Evolutionary conservation across 805 yeast genomes (phyloP), one percentile per base, ranked within the genome.

Genomic region (Monosporozyma siamensis): DNA sequence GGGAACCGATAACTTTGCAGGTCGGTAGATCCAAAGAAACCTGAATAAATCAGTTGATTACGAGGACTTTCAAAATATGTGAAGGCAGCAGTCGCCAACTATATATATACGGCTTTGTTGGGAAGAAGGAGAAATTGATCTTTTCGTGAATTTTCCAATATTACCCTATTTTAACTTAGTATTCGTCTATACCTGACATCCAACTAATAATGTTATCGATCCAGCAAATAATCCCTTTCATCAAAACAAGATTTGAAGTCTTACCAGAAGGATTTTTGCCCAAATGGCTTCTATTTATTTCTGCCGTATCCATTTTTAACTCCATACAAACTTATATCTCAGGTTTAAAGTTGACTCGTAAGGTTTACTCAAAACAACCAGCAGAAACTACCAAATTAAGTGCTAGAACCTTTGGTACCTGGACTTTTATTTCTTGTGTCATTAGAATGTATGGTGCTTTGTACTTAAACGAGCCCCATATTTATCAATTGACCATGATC

Each of bases 341-440:
- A 26, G 92, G 88, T 36, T 70, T 82, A 23, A 69, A 72, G 23
- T 71, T 92, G 42, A 84, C 96, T 2, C 77, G 82, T 51, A 72
- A 78, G 49, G 97, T 92, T 6, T 92, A 92, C 59, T 81, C 74
- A 26, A 70, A 64, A 40, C 64, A 73, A 37, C 87, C 89, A 12
- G 50, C 58, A 6, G 75, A 82, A 59, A 82, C 80, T 21, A 75
- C 78, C 1, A 62, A 67, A 11, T 69, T 92, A 50, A 78, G 92
- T 52, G 95, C 96, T n/a, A 76, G 98, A 55, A 90, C 98, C 0
- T 92, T 92, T 62, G 98, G 98, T 26, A 92, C 98, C 0, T 92
- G 98, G 98, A 92, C 98, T 0, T 69, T 89, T 31, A 72, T 89
- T 52, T 80, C 95, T 2, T 76, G 95, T 2, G 70, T 90, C 24